Percentiles rank a stretch among this genome's conserved stretches.
phyloP scores from a whole-genome alignment of 225 moss, liverwort and hornwort genomes.

The Pseudoscleropodium purum region DNA sequence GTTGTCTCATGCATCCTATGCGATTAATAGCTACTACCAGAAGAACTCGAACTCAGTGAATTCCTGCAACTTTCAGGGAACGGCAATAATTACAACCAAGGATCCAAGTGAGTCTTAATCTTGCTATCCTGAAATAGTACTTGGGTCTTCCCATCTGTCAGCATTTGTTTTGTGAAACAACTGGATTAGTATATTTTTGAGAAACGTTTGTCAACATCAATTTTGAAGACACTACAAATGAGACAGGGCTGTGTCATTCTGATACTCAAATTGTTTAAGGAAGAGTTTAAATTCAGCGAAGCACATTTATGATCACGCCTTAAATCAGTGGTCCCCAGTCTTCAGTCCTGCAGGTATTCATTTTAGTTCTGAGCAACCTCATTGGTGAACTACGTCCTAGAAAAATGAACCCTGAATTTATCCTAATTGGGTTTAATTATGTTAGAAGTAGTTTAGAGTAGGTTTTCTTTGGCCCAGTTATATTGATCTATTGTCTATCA shows the following conservation, averaged over 20 bases:
- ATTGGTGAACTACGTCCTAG: too few species aligned
- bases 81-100: slow-evolving; percentile 55
- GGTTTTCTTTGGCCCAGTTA: background rate
- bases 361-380: background rate
- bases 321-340: background rate
- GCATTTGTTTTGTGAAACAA: too few species aligned
- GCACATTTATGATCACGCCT: too few species aligned
- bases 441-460: background rate
- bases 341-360: too few species aligned
- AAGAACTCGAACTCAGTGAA: slow-evolving; percentile 41
- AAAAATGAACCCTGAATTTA: background rate
- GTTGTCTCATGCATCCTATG: slow-evolving; percentile 64
- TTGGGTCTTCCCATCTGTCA: background rate
- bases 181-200: background rate
- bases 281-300: background rate
- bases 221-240: background rate
- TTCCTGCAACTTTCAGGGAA: slow-evolving; percentile 78
- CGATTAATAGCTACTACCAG: slow-evolving; percentile 79
- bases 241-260: background rate
- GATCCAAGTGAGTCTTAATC: slow-evolving; percentile 62
- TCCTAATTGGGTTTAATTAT: too few species aligned
- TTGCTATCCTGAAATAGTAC: background rate
- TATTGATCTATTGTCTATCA: too few species aligned
- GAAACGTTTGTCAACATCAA: background rate
- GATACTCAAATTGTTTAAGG: background rate